Conservation (phyloP, 352 stramenopile species). For the Pythium rishiriense region DNA sequence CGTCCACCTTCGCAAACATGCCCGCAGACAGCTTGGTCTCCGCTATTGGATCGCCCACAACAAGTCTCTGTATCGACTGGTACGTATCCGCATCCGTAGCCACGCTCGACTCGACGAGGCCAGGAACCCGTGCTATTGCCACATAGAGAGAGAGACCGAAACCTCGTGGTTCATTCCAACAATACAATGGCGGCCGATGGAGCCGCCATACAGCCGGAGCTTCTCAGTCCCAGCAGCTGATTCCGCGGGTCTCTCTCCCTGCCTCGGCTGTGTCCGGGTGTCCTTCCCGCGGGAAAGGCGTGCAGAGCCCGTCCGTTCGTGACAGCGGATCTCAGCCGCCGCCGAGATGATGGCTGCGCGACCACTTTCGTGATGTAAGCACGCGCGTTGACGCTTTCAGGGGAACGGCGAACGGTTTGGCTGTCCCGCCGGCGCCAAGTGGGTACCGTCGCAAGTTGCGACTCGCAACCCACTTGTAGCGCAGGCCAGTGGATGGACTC, state of each 20-base stretch:
- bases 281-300: neutral
- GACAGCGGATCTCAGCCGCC: neutral
- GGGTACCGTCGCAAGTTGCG: no score
- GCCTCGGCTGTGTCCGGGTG: neutral
- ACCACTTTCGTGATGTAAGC: neutral
- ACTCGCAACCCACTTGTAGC: no score
- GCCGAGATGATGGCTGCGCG: neutral
- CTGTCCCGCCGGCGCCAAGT: no score
- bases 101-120: no score
- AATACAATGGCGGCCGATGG: no score
- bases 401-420: neutral
- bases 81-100: no score
- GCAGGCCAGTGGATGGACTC: neutral
- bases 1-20: neutral
- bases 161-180: no score
- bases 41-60: no score
- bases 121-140: no score
- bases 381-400: neutral
- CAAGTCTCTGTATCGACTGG: no score
- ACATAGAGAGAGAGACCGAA: neutral
- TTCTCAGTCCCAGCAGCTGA: neutral
- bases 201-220: no score
- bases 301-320: neutral
- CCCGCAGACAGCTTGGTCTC: no score
- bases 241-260: neutral